Base-by-base conservation (phyloP, 139 green algal genomes). In the Closterium sp. region DNA sequence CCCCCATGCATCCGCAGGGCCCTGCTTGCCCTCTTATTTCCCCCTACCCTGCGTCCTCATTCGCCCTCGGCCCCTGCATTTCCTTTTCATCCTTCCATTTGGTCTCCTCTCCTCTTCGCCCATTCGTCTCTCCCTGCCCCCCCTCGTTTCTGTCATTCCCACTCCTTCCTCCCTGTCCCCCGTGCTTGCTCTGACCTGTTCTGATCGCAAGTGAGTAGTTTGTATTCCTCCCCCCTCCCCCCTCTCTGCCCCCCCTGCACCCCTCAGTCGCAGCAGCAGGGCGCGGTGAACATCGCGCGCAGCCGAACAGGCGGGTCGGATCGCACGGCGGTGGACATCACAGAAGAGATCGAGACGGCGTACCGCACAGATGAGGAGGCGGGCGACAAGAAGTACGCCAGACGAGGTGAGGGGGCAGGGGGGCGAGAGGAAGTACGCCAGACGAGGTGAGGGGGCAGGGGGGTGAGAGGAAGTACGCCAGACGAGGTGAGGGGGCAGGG, bases 311-410 rank as follows among this genome's bases (percentile, higher is more conserved):
- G 86, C 86, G 86, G 86, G 30, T 31, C 55, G 9, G 32, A 84
- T 31, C n/a, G n/a, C 86, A 43, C 86, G 66, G 55, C 66, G 86
- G 86, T 31, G 32, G 32, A 55, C 32, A 84, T 32, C 32, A 84
- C 28, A 55, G 86, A 43, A 10, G 66, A 33, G 30, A 43, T 31
- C 86, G 30, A 84, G 31, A 55, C 86, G 8, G 86, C 86, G 23
- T 84, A 84, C 86, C 86, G 32, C 31, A 89, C 30, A 16, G 84
- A 87, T 83, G 33, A 34, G 84, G 84, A 87, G 84, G 55, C 55
- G 16, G 55, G 55, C 36, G 84, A 34, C 84, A 6, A 36, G 32
- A 36, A 33, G 6, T 36, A 7, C 16, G n/a, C 3, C 8, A 35
- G 28, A 89, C 3, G 34, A 10, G 85, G 85, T 25, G 12, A 4